phyloP scores from a whole-genome alignment of 2,329 filamentous ascomycete species.

The Penicillium sp. region DNA sequence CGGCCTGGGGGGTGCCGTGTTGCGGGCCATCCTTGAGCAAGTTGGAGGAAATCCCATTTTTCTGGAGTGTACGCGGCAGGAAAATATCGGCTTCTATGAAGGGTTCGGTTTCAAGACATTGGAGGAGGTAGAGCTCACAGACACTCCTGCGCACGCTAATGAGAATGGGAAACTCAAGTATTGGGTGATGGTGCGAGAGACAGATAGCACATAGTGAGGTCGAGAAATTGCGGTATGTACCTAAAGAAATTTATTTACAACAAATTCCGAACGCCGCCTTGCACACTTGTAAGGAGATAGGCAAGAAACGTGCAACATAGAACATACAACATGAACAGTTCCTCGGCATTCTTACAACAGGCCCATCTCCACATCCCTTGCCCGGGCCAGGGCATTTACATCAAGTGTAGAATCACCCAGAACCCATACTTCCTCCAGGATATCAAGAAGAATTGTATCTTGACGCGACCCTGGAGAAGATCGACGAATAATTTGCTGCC shows the following conservation, averaged over 20 bases:
- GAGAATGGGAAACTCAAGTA: conserved; percentile 21
- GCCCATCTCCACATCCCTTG: conserved; percentile 31
- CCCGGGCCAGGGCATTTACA: conserved; percentile 29
- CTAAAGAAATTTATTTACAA: background rate
- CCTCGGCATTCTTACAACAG: conserved; percentile 19
- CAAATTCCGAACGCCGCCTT: background rate
- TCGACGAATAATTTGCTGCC: conserved; percentile 24
- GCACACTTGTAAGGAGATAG: background rate
- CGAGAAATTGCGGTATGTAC: background rate
- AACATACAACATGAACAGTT: background rate
- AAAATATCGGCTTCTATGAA: conserved; percentile 31
- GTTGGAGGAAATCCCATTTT: conserved; percentile 19
- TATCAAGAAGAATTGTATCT: conserved; percentile 19
- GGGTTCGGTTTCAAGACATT: conserved; percentile 28
- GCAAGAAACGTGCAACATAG: background rate
- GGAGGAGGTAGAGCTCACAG: conserved; percentile 26
- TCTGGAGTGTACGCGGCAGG: conserved; percentile 29
- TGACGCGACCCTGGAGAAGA: conserved; percentile 14
- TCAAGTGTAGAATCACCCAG: conserved; percentile 15
- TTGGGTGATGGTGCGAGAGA: conserved; percentile 30
- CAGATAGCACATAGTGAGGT: background rate
- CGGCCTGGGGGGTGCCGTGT: conserved; percentile 25
- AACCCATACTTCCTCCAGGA: conserved; percentile 34
- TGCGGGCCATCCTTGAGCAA: conserved; percentile 24
- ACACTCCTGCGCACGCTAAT: conserved; percentile 10